Evolutionary conservation across 2,329 filamentous ascomycete species (phyloP), one percentile per base, ranked within the genome.

Genomic region (Elsinoe perseae): DNA sequence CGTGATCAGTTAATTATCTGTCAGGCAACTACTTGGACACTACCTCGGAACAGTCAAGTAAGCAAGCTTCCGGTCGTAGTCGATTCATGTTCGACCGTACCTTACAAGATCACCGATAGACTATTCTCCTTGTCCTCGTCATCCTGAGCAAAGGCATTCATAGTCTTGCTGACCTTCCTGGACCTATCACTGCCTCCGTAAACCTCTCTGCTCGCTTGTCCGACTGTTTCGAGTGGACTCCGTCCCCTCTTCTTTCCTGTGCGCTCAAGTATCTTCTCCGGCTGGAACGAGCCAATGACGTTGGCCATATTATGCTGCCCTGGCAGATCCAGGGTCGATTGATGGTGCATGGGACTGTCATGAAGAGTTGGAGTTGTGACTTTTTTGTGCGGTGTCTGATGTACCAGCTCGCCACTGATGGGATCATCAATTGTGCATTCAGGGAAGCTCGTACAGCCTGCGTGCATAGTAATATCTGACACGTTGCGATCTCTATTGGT

Each of bases 381-480:
- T 20, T 8, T 12, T 12, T 48, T 56, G 6, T 16, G 16, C 28
- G 53, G 53, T 7, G 53, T 46, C n/a, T 18, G 34, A 25, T 58
- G 58, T 14, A 54, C 18, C 18, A 60, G 44, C 27, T 53, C 34
- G 18, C 34, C 32, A 16, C 46, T 50, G 5, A 54, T 10, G 10
- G 56, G 54, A 52, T 66, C 65, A 48, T 69, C 65, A 9, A 59
- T 53, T 21, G 62, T 64, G 60, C 67, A 69, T 7, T 43, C 54
- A 10, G 68, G 67, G 38, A 62, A 70, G 34, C 61, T 56, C 6
- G 59, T 60, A 58, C 65, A 70, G 36, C 60, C 57, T 18, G 61
- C 57, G 55, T 70, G 68, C 68, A 70, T 70, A 58, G 66, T 69
- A 57, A 69, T 59, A 50, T 69, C 67, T 2, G 66, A 69, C 53